phyloP scores from a whole-genome alignment of 1,139 yeast species.

The Blastobotrys petasosporus region DNA sequence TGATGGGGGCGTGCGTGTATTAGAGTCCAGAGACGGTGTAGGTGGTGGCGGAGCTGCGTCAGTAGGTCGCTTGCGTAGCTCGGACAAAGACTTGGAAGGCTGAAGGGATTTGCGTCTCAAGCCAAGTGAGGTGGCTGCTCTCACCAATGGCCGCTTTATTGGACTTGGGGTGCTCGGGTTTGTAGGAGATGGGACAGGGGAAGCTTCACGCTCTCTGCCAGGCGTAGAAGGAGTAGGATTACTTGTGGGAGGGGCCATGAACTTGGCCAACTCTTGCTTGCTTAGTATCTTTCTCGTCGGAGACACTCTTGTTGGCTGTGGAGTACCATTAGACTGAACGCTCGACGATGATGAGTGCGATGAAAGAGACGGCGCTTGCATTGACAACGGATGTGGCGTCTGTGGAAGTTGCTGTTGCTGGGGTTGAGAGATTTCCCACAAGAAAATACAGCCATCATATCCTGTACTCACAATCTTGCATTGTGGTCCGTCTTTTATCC shows the following conservation, averaged over 20 bases:
- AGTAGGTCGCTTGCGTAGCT: neutral
- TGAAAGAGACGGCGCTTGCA: neutral
- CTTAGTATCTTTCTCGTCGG: constrained; percentile 25
- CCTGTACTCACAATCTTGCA: constrained; percentile 26
- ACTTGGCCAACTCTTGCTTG: constrained; percentile 22
- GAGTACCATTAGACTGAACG: neutral
- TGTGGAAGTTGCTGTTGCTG: neutral
- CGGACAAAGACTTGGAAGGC: constrained; percentile 14
- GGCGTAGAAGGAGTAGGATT: too few species aligned
- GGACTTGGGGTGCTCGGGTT: neutral
- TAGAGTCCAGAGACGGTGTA: too few species aligned
- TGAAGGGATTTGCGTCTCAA: constrained; percentile 2
- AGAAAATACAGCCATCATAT: constrained; percentile 28
- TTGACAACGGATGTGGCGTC: neutral
- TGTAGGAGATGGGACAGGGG: constrained; percentile 10
- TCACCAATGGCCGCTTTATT: neutral
- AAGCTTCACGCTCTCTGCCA: constrained; percentile 2
- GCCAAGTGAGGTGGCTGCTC: neutral
- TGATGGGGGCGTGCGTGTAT: neutral
- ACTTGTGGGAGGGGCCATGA: constrained; percentile 14
- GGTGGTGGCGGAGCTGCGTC: neutral
- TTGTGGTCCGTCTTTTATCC: constrained; percentile 21
- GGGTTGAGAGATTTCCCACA: constrained; percentile 21
- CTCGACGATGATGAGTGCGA: neutral
- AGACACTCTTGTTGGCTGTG: constrained; percentile 1